Evolutionary conservation across 2,329 filamentous ascomycete species (phyloP).

Genomic region (Fusarium sp.): DNA sequence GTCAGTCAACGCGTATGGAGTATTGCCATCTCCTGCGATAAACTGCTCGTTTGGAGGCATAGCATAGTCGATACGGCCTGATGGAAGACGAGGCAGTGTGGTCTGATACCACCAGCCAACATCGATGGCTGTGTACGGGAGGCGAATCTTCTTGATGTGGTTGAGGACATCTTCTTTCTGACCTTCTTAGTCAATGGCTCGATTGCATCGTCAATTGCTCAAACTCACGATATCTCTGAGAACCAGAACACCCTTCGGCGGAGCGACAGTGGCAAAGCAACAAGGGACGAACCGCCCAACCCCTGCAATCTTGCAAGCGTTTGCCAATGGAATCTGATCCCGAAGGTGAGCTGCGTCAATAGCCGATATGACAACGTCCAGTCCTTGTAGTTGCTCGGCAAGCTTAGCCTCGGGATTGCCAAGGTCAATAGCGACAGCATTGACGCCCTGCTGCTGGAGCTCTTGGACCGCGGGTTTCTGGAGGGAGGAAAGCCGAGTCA

Average conservation of each 20-base stretch:
- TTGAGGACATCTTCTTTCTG: slow-evolving; percentile 64
- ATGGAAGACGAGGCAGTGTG: slow-evolving; percentile 44
- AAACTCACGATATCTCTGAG: slow-evolving; percentile 11
- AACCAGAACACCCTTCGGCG: slow-evolving; percentile 50
- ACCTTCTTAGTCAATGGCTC: not conserved
- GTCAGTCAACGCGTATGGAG: slow-evolving; percentile 58
- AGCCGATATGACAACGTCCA: slow-evolving; percentile 57
- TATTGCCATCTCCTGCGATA: slow-evolving; percentile 59
- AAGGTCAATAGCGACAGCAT: slow-evolving; percentile 58
- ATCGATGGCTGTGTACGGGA: slow-evolving; percentile 69
- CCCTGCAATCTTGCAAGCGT: slow-evolving; percentile 61
- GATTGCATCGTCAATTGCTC: accelerated
- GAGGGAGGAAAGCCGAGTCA: slow-evolving; percentile 60
- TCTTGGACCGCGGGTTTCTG: slow-evolving; percentile 56
- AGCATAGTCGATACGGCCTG: slow-evolving; percentile 41
- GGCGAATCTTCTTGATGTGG: slow-evolving; percentile 58
- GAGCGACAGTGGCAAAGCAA: slow-evolving; percentile 59
- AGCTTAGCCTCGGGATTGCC: slow-evolving; percentile 55
- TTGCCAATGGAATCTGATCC: slow-evolving; percentile 59
- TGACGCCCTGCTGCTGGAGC: slow-evolving; percentile 56
- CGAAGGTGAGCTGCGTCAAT: slow-evolving; percentile 51
- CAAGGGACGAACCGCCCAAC: slow-evolving; percentile 65
- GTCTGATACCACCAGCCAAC: slow-evolving; percentile 70
- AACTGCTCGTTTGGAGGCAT: slow-evolving; percentile 47
- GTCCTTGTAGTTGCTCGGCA: slow-evolving; percentile 53